A percentile compares a stretch with the other conserved stretches of the same genome.
Conservation (phyloP, 306 rosid genomes). For the Carpinus viminea region DNA sequence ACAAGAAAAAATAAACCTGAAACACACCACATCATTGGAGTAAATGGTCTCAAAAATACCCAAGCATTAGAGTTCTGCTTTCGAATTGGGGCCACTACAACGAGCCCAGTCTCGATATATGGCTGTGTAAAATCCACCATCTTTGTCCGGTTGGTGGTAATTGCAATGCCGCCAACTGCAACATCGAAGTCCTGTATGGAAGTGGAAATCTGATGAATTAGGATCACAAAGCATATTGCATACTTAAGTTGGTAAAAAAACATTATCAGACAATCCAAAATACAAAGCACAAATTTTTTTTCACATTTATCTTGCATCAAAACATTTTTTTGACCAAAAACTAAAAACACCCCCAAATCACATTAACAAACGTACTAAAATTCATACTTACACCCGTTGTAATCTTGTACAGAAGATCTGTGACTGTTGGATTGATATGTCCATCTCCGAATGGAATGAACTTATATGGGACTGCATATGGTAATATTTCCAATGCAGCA, state of each 20-base stretch:
- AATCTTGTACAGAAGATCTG: constrained; percentile 62
- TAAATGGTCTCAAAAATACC: constrained; percentile 88
- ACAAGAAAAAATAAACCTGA: constrained; percentile 67
- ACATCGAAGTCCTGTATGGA: constrained; percentile 68
- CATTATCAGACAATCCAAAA: no score
- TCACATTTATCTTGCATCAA: no score
- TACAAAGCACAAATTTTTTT: no score
- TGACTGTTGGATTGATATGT: constrained; percentile 49
- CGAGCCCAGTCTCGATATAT: constrained; percentile 86
- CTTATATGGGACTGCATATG: constrained; percentile 80
- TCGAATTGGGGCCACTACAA: constrained; percentile 76
- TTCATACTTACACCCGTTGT: constrained; percentile 67
- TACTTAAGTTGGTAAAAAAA: no score
- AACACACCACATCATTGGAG: constrained; percentile 68
- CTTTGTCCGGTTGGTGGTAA: constrained; percentile 74
- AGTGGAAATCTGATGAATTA: constrained; percentile 21
- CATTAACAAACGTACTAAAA: not conserved
- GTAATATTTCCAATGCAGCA: constrained; percentile 68
- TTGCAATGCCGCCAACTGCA: constrained; percentile 82
- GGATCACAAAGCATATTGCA: not conserved
- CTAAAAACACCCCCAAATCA: no score
- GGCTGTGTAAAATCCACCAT: constrained; percentile 97
- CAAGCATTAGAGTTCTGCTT: constrained; percentile 59
- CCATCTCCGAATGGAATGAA: constrained; percentile 64
- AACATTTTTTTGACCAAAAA: no score